Evolutionary conservation across 2,329 filamentous ascomycete genomes (phyloP).

Genomic region (Epichloe coenophiala): DNA sequence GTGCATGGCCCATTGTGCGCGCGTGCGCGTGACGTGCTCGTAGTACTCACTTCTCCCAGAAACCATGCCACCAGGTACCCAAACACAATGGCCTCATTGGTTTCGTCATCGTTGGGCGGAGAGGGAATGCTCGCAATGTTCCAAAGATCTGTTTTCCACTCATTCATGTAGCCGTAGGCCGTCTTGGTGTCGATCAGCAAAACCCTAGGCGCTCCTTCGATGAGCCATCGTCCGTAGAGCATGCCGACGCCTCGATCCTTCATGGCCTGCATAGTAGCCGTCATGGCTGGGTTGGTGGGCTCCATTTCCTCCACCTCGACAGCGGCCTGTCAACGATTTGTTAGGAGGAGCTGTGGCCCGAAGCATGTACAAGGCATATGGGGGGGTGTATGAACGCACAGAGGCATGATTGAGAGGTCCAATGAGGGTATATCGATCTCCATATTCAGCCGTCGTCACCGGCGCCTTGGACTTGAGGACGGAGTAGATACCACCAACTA

Average conservation of each 20-base stretch:
- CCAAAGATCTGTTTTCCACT: slow-evolving; percentile 97
- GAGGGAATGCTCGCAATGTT: slow-evolving; percentile 86
- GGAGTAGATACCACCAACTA: slow-evolving; percentile 97
- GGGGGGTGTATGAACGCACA: slow-evolving; percentile 34
- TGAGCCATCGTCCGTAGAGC: slow-evolving; percentile 91
- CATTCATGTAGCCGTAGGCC: slow-evolving; percentile 78
- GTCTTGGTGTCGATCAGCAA: slow-evolving; percentile 91
- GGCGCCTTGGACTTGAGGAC: slow-evolving; percentile 98
- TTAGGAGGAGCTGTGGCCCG: slow-evolving; percentile 2
- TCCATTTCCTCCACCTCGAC: slow-evolving; percentile 93
- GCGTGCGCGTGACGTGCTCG: background rate
- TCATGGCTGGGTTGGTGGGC: slow-evolving; percentile 66
- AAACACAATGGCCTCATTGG: slow-evolving; percentile 94
- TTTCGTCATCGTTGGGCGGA: slow-evolving; percentile 81
- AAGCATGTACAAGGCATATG: background rate
- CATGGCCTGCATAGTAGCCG: slow-evolving; percentile 82
- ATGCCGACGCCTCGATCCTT: slow-evolving; percentile 79
- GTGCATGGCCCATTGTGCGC: too few relatives aligned
- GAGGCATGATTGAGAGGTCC: slow-evolving; percentile 87
- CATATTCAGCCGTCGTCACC: slow-evolving; percentile 96
- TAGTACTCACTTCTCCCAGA: slow-evolving; percentile 67
- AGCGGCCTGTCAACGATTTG: slow-evolving; percentile 50
- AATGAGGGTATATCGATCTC: slow-evolving; percentile 88
- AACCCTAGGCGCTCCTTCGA: slow-evolving; percentile 88
- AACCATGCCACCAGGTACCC: slow-evolving; percentile 98